Evolutionary conservation across 2,329 filamentous ascomycete genomes (phyloP).

Genomic region (Penicillium capsulatum): DNA sequence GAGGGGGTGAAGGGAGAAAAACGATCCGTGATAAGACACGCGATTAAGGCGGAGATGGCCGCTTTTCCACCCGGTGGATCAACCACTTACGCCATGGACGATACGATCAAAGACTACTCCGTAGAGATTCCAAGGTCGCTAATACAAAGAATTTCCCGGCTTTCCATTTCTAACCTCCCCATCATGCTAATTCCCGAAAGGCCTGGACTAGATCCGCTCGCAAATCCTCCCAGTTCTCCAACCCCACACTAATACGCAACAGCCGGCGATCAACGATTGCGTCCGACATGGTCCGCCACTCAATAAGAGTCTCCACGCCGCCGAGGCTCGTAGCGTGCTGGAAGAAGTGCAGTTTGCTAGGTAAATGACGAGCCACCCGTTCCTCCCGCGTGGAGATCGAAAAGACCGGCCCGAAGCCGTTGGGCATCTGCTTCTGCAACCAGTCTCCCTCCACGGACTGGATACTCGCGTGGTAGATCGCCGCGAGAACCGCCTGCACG

Average conservation of each 20-base stretch:
- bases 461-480: conserved; percentile 72
- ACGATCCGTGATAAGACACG: background rate
- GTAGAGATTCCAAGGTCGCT: too few relatives aligned
- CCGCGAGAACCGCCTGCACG: conserved; percentile 54
- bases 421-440: conserved; percentile 84
- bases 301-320: conserved; percentile 90
- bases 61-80: too few relatives aligned
- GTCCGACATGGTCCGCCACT: conserved; percentile 94
- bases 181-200: conserved; percentile 52
- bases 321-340: conserved; percentile 93
- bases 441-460: conserved; percentile 67
- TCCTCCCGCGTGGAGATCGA: conserved; percentile 62
- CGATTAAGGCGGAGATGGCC: background rate
- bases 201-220: conserved; percentile 67
- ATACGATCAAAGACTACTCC: too few relatives aligned
- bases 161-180: too few relatives aligned
- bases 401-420: conserved; percentile 86
- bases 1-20: background rate
- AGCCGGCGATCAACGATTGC: conserved; percentile 64
- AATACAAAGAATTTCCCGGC: too few relatives aligned
- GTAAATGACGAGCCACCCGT: conserved; percentile 62
- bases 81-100: too few relatives aligned
- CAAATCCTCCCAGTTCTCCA: conserved; percentile 84
- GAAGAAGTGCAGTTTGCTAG: conserved; percentile 75
- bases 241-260: conserved; percentile 76